phyloP scores from a whole-genome alignment of 1,139 yeast species.

The Debaryomyces fabryi region DNA sequence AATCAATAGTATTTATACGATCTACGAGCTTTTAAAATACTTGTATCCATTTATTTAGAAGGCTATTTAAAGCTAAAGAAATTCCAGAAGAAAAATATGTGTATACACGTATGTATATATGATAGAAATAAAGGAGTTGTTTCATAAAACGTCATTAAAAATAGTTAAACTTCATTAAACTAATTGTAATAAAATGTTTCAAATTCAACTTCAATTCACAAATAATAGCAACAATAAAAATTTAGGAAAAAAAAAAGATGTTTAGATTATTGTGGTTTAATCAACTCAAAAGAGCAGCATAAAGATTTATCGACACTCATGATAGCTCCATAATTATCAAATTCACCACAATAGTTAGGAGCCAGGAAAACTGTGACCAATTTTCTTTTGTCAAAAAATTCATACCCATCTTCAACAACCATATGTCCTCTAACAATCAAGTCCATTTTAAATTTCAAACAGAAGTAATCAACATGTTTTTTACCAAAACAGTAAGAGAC shows the following conservation, averaged over 20 bases:
- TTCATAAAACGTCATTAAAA: conserved; percentile 9
- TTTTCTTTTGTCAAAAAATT: conserved; percentile 75
- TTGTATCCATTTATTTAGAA: conserved; percentile 1
- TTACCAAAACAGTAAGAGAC: conserved; percentile 82
- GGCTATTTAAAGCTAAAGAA: neutral
- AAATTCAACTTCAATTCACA: conserved; percentile 7
- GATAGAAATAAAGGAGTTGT: conserved; percentile 7
- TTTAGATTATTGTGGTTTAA: conserved; percentile 56
- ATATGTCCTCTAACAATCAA: conserved; percentile 84
- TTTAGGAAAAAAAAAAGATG: neutral
- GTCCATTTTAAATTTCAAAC: conserved; percentile 72
- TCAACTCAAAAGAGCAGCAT: conserved; percentile 80
- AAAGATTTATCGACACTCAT: conserved; percentile 79
- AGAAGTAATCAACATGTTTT: conserved; percentile 71
- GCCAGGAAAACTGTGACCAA: conserved; percentile 85
- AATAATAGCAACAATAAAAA: conserved; percentile 4
- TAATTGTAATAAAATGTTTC: neutral
- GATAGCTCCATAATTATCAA: conserved; percentile 88
- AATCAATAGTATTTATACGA: neutral
- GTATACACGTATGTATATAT: neutral
- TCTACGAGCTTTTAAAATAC: neutral
- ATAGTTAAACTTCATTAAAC: neutral
- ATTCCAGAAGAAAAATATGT: neutral
- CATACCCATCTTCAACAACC: conserved; percentile 95
- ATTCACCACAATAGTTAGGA: conserved; percentile 91